phyloP scores from a whole-genome alignment of 2,329 filamentous ascomycete genomes.

The Helicocarpus griseus region DNA sequence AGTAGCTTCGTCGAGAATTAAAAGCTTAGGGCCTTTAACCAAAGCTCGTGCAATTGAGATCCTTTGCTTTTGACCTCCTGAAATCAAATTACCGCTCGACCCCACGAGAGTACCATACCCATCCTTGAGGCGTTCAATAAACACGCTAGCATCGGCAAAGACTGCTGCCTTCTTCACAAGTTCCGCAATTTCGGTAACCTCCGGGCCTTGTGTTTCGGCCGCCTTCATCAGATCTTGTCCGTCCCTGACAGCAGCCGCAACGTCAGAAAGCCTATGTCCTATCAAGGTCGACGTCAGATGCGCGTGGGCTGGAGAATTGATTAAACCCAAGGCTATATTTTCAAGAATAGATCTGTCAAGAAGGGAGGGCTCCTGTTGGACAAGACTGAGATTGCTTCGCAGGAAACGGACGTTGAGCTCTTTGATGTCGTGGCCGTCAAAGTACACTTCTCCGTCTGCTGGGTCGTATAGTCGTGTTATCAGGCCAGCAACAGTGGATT shows the following conservation, averaged over 20 bases:
- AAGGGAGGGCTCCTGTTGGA: conserved; percentile 76
- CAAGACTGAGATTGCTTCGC: conserved; percentile 71
- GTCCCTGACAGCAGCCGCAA: conserved; percentile 44
- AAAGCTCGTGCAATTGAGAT: conserved; percentile 78
- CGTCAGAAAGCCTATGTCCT: conserved; percentile 38
- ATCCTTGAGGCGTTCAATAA: conserved; percentile 45
- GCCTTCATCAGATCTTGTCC: conserved; percentile 41
- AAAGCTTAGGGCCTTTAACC: conserved; percentile 70
- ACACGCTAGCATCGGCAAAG: conserved; percentile 50
- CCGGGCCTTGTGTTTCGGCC: conserved; percentile 35
- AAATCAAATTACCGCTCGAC: conserved; percentile 44
- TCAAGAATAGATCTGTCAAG: conserved; percentile 74
- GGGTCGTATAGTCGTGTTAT: conserved; percentile 61
- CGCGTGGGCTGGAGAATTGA: conserved; percentile 17
- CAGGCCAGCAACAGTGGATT: conserved; percentile 33
- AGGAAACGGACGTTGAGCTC: conserved; percentile 71
- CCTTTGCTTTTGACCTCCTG: conserved; percentile 36
- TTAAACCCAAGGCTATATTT: conserved; percentile 56
- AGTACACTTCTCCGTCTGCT: conserved; percentile 58
- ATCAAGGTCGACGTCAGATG: conserved; percentile 39
- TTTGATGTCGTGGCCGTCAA: conserved; percentile 68
- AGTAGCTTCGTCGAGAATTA: conserved; percentile 36
- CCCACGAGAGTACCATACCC: conserved; percentile 40
- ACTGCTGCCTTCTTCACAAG: conserved; percentile 33
- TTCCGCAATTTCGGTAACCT: conserved; percentile 43